Evolutionary conservation across 805 yeast species (phyloP).

Genomic region (Starmerella powellii): DNA sequence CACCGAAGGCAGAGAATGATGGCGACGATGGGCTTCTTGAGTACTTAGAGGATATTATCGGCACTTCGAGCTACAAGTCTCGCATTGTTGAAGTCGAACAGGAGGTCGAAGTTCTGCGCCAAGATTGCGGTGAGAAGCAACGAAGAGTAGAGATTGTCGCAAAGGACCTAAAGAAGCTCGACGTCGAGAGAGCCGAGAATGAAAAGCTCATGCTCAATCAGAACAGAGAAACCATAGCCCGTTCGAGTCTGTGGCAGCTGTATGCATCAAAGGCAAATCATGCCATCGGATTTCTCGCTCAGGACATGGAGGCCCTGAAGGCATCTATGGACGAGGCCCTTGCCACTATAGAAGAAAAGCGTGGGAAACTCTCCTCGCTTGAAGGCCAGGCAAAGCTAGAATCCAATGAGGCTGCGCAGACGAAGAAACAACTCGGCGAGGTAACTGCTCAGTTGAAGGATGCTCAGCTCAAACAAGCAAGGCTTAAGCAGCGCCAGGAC

Average conservation of each 20-base stretch:
- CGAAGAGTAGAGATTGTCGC: constrained; percentile 68
- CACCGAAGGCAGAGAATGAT: constrained; percentile 86
- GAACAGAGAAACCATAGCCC: constrained; percentile 43
- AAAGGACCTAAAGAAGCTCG: constrained; percentile 54
- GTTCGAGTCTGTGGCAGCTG: constrained; percentile 45
- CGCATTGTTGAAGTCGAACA: constrained; percentile 53
- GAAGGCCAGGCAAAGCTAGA: neutral
- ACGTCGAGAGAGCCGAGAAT: constrained; percentile 55
- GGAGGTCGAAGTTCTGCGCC: constrained; percentile 64
- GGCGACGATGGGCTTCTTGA: constrained; percentile 89
- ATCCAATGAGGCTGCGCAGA: constrained; percentile 3
- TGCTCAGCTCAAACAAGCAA: constrained; percentile 47
- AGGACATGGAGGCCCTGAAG: constrained; percentile 27
- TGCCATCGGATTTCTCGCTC: neutral
- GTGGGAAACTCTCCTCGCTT: constrained; percentile 12
- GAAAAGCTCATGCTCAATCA: constrained; percentile 52
- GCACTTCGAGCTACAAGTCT: constrained; percentile 74
- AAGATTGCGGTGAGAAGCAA: constrained; percentile 68
- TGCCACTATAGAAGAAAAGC: too few relatives aligned
- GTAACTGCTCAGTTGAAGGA: constrained; percentile 27
- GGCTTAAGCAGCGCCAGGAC: constrained; percentile 65
- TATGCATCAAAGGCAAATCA: neutral
- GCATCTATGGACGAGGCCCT: constrained; percentile 16
- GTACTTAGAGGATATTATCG: constrained; percentile 91
- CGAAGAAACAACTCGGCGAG: constrained; percentile 27